phyloP scores from a whole-genome alignment of 1,139 yeast species.

The Candida smagusa region DNA sequence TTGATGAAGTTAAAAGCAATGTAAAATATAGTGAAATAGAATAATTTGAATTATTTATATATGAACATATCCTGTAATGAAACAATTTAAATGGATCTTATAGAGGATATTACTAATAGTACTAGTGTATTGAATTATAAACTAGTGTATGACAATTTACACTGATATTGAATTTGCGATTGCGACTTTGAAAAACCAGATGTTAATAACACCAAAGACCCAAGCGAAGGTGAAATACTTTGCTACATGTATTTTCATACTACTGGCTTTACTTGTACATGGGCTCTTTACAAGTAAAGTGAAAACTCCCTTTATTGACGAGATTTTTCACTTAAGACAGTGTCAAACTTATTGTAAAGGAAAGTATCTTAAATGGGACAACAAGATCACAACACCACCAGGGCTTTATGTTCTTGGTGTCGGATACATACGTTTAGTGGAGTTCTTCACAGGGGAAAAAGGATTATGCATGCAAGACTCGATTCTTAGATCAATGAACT shows the following conservation, averaged over 20 bases:
- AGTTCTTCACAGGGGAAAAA: conserved; percentile 14
- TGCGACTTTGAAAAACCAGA: no score
- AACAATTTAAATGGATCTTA: no score
- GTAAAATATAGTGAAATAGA: no score
- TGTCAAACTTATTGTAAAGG: conserved; percentile 64
- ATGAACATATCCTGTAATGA: no score
- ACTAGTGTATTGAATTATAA: no score
- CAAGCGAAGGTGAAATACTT: not conserved
- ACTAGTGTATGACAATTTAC: no score
- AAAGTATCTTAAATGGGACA: conserved; percentile 69
- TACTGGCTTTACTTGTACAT: conserved; percentile 7
- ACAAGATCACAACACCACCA: conserved; percentile 95
- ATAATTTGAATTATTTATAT: no score
- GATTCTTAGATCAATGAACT: conserved; percentile 55
- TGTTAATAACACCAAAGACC: not conserved
- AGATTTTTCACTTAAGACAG: conserved; percentile 81
- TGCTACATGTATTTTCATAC: conserved; percentile 9
- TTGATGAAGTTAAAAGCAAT: no score
- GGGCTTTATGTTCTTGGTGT: conserved; percentile 63
- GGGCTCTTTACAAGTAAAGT: conserved; percentile 22
- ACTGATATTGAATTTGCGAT: no score
- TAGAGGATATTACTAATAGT: no score
- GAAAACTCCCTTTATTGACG: conserved; percentile 61
- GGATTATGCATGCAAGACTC: conserved; percentile 35
- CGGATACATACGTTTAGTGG: conserved; percentile 46